A percentile compares a stretch with the other conserved stretches of the same genome.
Conservation (phyloP, 1,284 basidiomycete genomes). For the Erythrobasidium hasegawianum region DNA sequence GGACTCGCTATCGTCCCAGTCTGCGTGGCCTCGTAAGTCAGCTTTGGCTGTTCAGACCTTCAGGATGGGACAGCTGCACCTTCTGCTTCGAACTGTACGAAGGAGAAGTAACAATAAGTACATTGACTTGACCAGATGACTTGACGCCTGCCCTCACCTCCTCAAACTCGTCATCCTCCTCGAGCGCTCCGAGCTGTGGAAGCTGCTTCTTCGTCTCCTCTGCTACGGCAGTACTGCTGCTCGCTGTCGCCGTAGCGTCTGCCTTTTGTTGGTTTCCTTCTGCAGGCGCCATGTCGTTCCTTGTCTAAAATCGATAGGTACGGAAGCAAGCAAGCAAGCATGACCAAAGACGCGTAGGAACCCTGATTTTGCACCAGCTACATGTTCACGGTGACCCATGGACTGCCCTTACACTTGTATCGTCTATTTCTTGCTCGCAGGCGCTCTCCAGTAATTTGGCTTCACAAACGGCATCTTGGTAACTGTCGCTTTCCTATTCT, state of each 20-base stretch:
- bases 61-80: slow-evolving; percentile 32
- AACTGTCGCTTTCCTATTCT: slow-evolving; percentile 64
- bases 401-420: background rate
- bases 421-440: slow-evolving; percentile 44
- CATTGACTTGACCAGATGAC: too few relatives aligned
- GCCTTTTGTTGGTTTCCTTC: slow-evolving; percentile 22
- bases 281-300: slow-evolving; percentile 3
- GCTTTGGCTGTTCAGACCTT: background rate
- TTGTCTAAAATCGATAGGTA: background rate
- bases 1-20: slow-evolving; percentile 80
- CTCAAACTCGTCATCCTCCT: slow-evolving; percentile 47
- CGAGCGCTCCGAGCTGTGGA: slow-evolving; percentile 36
- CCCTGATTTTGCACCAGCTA: background rate
- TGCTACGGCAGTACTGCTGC: slow-evolving; percentile 9
- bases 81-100: slow-evolving; percentile 38
- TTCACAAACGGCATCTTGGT: slow-evolving; percentile 74
- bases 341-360: background rate
- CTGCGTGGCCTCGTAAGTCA: slow-evolving; percentile 52
- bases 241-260: slow-evolving; percentile 15
- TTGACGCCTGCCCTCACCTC: slow-evolving; percentile 34
- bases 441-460: slow-evolving; percentile 66
- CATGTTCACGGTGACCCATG: background rate
- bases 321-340: slow-evolving; percentile 1
- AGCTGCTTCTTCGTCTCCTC: slow-evolving; percentile 31
- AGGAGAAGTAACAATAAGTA: background rate